Conservation (phyloP, 2,329 filamentous ascomycete species). For the Aspergillus sp. region DNA sequence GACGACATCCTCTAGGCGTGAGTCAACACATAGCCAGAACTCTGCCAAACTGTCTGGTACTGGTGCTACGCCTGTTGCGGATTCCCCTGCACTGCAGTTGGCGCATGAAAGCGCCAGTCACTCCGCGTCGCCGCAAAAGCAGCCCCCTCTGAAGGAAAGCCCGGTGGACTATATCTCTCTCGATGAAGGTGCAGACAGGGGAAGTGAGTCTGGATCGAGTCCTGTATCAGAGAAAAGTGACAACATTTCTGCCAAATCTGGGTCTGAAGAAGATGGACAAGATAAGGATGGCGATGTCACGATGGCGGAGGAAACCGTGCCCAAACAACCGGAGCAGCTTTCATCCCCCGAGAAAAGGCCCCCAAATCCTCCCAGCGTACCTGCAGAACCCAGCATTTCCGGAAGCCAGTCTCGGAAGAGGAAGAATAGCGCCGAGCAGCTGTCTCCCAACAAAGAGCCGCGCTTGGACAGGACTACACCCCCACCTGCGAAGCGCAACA, state of each 20-base stretch:
- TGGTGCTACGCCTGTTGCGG: background rate
- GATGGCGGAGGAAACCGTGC: slow-evolving; percentile 20
- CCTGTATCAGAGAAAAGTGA: slow-evolving; percentile 1
- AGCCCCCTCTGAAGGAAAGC: background rate
- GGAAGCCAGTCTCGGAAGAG: slow-evolving; percentile 29
- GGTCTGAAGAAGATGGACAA: slow-evolving; percentile 1
- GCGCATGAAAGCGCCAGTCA: slow-evolving; percentile 2
- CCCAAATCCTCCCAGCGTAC: background rate
- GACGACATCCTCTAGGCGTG: slow-evolving; percentile 1
- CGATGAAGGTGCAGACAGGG: slow-evolving; percentile 6
- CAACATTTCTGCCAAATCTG: background rate
- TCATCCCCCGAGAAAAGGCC: background rate
- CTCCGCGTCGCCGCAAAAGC: slow-evolving; percentile 10
- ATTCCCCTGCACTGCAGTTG: slow-evolving; percentile 13
- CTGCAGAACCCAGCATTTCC: background rate
- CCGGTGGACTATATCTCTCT: background rate
- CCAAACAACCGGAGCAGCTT: background rate
- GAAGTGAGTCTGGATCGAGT: background rate
- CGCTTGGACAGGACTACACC: slow-evolving; percentile 25
- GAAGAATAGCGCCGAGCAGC: slow-evolving; percentile 29
- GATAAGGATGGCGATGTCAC: slow-evolving; percentile 24
- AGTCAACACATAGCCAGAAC: slow-evolving; percentile 8
- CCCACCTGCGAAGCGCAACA: slow-evolving; percentile 9
- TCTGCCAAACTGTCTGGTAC: slow-evolving; percentile 6
- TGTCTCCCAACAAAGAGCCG: slow-evolving; percentile 30